Conservation (phyloP, 83 land plant genomes). For the Isoetes engelmannii region DNA sequence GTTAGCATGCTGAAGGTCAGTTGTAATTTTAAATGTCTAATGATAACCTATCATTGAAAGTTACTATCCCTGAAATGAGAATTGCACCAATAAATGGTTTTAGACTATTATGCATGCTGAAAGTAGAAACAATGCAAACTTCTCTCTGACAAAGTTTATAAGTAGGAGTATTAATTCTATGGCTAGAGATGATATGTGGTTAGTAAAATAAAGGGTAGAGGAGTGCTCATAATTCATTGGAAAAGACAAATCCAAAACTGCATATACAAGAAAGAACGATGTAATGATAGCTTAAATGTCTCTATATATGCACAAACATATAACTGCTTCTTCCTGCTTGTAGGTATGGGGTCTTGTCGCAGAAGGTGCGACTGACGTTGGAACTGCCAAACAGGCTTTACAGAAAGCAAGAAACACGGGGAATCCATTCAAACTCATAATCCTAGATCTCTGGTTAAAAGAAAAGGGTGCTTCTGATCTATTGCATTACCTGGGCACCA, state of each 20-base stretch:
- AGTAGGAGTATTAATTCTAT: too few species aligned
- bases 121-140: too few species aligned
- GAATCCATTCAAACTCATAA: slow-evolving; percentile 16
- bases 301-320: background rate
- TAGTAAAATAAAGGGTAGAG: too few species aligned
- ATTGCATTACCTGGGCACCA: slow-evolving; percentile 11
- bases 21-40: background rate
- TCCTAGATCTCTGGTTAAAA: slow-evolving; percentile 31
- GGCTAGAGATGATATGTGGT: too few species aligned
- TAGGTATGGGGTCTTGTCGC: slow-evolving; percentile 30
- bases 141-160: too few species aligned
- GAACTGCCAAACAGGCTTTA: slow-evolving; percentile 18
- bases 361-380: slow-evolving; percentile 26
- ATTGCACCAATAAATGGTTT: too few species aligned
- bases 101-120: too few species aligned
- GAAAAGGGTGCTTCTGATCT: slow-evolving; percentile 30
- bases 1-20: slow-evolving; percentile 27
- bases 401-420: slow-evolving; percentile 18
- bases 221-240: too few species aligned
- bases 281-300: background rate
- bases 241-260: background rate
- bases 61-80: too few species aligned
- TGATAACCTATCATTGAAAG: too few species aligned
- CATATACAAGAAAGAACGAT: background rate
- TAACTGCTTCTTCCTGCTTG: slow-evolving; percentile 1